Percentiles rank a stretch among this genome's conserved stretches.
phyloP scores from a whole-genome alignment of 208 protist species.

The Leishmania mexicana region DNA sequence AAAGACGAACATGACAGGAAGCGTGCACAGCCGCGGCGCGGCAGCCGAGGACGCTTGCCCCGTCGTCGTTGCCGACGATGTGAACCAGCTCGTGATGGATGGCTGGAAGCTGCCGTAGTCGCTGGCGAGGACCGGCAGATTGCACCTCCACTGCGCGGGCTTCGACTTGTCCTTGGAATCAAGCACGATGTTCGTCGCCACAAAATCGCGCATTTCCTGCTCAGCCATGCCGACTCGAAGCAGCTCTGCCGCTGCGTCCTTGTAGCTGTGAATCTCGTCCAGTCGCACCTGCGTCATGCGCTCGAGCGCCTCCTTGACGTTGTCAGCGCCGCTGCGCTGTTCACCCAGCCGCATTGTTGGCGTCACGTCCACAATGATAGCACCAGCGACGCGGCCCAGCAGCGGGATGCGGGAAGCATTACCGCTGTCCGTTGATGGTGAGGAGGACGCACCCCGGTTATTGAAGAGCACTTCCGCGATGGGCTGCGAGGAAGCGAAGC shows the following conservation, averaged over 20 bases:
- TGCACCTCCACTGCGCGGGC: conserved; percentile 50
- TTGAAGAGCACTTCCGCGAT: conserved; percentile 55
- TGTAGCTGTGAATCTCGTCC: conserved; percentile 50
- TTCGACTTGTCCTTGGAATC: conserved; percentile 17
- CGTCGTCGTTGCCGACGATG: neutral
- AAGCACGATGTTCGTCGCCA: conserved; percentile 76
- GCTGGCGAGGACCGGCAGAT: conserved; percentile 52
- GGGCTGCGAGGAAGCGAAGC: conserved; percentile 46
- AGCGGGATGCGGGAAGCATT: conserved; percentile 20
- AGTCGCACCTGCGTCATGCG: conserved; percentile 67
- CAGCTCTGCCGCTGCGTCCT: conserved; percentile 49
- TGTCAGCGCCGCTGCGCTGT: conserved; percentile 25
- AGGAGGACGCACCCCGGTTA: neutral
- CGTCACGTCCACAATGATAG: conserved; percentile 82
- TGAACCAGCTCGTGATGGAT: conserved; percentile 59
- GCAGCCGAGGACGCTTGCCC: neutral
- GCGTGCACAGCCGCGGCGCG: conserved; percentile 36
- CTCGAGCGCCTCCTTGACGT: conserved; percentile 45
- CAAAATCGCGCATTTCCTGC: conserved; percentile 75
- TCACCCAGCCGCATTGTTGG: conserved; percentile 42
- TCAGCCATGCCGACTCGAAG: conserved; percentile 57
- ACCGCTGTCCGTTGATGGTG: neutral
- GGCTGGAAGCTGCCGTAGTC: conserved; percentile 55
- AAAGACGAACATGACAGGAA: conserved; percentile 88
- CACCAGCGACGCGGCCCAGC: conserved; percentile 54